Evolutionary conservation across 2,329 filamentous ascomycete genomes (phyloP).

Genomic region (Trichophyton rubrum): DNA sequence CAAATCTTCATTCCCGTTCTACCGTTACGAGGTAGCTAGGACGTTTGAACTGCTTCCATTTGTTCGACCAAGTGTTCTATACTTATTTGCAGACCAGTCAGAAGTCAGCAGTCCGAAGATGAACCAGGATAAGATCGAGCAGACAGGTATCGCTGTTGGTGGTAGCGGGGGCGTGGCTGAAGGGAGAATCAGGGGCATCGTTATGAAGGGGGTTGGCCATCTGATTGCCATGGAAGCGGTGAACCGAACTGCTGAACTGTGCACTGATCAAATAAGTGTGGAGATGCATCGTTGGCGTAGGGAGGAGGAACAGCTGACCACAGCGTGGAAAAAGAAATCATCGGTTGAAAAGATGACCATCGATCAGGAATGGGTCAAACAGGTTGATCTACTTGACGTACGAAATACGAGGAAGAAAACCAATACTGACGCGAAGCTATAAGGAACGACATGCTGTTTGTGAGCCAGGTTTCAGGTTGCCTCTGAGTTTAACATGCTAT

Average conservation of each 20-base stretch:
- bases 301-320: slow-evolving; percentile 45
- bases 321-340: slow-evolving; percentile 41
- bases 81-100: slow-evolving; percentile 34
- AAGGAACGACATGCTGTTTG: neutral
- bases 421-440: slow-evolving; percentile 19
- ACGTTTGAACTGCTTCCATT: slow-evolving; percentile 31
- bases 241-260: slow-evolving; percentile 48
- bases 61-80: slow-evolving; percentile 36
- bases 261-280: slow-evolving; percentile 44
- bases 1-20: slow-evolving; percentile 29
- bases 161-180: slow-evolving; percentile 45
- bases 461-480: too few species aligned
- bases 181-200: slow-evolving; percentile 54
- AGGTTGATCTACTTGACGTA: slow-evolving; percentile 12
- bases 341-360: slow-evolving; percentile 45
- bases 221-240: slow-evolving; percentile 74
- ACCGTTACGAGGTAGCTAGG: slow-evolving; percentile 30
- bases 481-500: too few species aligned
- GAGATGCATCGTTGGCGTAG: slow-evolving; percentile 46
- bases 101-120: slow-evolving; percentile 28
- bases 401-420: slow-evolving; percentile 1
- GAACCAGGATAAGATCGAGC: slow-evolving; percentile 32
- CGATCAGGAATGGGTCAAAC: slow-evolving; percentile 38
- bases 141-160: slow-evolving; percentile 28
- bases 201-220: slow-evolving; percentile 58